phyloP scores from a whole-genome alignment of 179 eudicot species.

The Beta corolliflora region DNA sequence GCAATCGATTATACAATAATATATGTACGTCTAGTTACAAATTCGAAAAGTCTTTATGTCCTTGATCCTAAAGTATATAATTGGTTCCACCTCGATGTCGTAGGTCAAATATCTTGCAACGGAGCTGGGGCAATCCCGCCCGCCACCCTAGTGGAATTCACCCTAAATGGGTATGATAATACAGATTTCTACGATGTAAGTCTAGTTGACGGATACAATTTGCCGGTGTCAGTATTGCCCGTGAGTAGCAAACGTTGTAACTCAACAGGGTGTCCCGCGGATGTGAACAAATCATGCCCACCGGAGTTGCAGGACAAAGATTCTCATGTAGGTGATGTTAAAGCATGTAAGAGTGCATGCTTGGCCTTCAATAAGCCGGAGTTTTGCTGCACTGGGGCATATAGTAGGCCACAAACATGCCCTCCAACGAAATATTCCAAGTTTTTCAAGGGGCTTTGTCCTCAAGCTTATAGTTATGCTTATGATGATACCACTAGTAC shows the following conservation, averaged over 20 bases:
- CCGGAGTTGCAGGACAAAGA: constrained; percentile 26
- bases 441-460: constrained; percentile 44
- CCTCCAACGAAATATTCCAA: constrained; percentile 42
- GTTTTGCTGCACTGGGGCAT: constrained; percentile 50
- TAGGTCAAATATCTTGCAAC: constrained; percentile 38
- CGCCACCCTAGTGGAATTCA: constrained; percentile 42
- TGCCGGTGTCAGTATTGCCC: constrained; percentile 30
- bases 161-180: constrained; percentile 27
- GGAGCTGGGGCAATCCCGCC: constrained; percentile 48
- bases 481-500: constrained; percentile 47
- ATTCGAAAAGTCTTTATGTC: too few species aligned
- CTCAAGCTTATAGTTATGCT: constrained; percentile 51
- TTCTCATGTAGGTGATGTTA: constrained; percentile 4
- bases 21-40: too few species aligned
- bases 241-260: background rate
- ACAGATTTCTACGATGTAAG: constrained; percentile 52
- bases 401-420: constrained; percentile 36
- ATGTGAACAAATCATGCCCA: constrained; percentile 48
- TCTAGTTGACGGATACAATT: constrained; percentile 58
- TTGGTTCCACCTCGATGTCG: background rate
- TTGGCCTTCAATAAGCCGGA: constrained; percentile 40
- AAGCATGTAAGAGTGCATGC: constrained; percentile 62
- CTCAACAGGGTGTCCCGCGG: constrained; percentile 24
- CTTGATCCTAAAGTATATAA: too few species aligned
- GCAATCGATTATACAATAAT: too few species aligned